These are phyloP conservation scores for Fusarium mundagurra DNA, from an alignment of 2,329 filamentous ascomycete species.

Conservation along the genomic window DNA sequence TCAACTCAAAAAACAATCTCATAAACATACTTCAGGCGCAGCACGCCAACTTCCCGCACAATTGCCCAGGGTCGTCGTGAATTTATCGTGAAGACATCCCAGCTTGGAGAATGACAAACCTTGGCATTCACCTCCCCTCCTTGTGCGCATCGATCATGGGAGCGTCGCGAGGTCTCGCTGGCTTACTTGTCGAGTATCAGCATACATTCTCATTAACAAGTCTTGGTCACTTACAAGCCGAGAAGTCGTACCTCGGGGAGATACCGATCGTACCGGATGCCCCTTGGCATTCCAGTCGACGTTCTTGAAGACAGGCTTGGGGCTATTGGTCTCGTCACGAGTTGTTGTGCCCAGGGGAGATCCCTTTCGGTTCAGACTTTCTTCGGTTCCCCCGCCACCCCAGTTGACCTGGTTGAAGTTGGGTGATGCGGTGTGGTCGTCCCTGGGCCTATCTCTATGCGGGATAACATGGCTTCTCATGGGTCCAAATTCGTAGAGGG, in stretches of 20 bases:
- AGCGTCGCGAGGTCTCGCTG: neutral
- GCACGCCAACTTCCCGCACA: neutral
- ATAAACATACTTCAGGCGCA: neutral
- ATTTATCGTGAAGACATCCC: too few species aligned
- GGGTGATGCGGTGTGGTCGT: neutral
- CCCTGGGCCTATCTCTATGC: neutral
- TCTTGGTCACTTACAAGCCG: neutral
- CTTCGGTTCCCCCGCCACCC: neutral
- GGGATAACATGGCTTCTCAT: neutral
- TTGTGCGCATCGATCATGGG: neutral
- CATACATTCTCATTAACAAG: neutral
- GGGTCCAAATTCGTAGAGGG: neutral
- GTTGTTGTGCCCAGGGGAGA: neutral
- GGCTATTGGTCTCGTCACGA: neutral
- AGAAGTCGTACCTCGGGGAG: neutral
- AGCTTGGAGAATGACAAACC: too few species aligned
- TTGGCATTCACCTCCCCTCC: too few species aligned
- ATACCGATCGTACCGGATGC: neutral
- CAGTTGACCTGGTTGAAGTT: neutral
- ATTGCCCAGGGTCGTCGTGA: neutral
- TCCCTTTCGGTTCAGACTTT: neutral
- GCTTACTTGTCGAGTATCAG: neutral
- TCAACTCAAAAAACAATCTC: neutral
- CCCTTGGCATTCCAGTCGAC: neutral
- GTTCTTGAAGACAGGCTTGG: neutral